These are phyloP conservation scores for Solanum stenotomum DNA, from an alignment of 257 asterid genomes.

Conservation along the genomic window DNA sequence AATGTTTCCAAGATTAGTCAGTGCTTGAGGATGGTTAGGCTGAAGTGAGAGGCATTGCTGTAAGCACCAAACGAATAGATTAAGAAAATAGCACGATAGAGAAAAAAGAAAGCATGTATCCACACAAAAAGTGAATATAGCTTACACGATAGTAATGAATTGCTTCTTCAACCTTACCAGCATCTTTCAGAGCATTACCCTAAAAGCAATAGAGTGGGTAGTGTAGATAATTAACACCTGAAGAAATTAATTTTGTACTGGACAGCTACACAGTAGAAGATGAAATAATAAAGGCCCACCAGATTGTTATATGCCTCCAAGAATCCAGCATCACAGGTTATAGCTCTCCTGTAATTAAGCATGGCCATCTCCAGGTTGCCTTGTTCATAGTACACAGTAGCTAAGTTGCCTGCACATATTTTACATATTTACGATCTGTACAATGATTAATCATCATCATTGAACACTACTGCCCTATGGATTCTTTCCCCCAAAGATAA, in stretches of 20 bases:
- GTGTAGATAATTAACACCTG: not conserved
- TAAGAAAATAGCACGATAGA: not conserved
- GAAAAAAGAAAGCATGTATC: not conserved
- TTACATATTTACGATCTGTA: not conserved
- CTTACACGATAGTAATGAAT: slow-evolving; percentile 83
- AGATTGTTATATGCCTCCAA: slow-evolving; percentile 94
- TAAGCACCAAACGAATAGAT: slow-evolving; percentile 13
- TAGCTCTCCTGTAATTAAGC: slow-evolving; percentile 81
- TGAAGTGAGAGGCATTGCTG: slow-evolving; percentile 96
- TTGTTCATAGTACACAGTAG: slow-evolving; percentile 88
- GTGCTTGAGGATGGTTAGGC: slow-evolving; percentile 97
- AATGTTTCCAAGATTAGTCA: slow-evolving; percentile 95
- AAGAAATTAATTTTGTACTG: not conserved
- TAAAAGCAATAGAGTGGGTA: slow-evolving; percentile 10
- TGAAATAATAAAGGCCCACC: slow-evolving; percentile 33
- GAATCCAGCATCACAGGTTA: slow-evolving; percentile 82
- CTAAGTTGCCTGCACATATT: slow-evolving; percentile 67
- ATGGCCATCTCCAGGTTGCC: slow-evolving; percentile 95
- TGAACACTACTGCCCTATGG: not conserved
- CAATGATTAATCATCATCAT: not conserved
- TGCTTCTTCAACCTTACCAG: slow-evolving; percentile 93
- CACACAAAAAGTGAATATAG: slow-evolving; percentile 3
- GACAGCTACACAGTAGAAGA: not conserved
- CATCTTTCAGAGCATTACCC: slow-evolving; percentile 98
- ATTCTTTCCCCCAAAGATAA: not conserved